Evolutionary conservation across 179 eudicot genomes (phyloP).

Genomic region (Silene vulgaris): DNA sequence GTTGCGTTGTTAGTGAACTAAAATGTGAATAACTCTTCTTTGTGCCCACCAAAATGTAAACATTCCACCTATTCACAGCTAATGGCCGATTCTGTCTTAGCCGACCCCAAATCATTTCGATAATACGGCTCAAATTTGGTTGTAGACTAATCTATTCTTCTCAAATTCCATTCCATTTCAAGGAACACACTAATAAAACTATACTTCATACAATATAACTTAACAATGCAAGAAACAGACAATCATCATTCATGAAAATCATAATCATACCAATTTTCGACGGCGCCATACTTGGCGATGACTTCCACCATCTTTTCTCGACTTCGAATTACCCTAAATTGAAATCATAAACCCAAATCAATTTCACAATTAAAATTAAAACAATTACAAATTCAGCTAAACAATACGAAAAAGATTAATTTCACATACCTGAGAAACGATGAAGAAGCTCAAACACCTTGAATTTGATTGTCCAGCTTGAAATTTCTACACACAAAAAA

Average conservation of each 20-base stretch:
- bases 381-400: not conserved
- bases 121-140: no score
- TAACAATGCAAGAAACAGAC: not conserved
- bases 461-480: constrained; percentile 23
- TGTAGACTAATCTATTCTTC: no score
- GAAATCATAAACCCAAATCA: constrained; percentile 12
- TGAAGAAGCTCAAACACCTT: constrained; percentile 24
- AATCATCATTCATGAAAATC: constrained; percentile 2
- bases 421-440: constrained; percentile 37
- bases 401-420: not conserved
- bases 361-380: not conserved
- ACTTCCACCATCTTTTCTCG: constrained; percentile 33
- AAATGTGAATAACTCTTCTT: no score
- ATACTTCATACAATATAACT: no score
- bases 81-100: no score
- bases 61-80: no score
- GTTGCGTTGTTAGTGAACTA: no score
- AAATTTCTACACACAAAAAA: constrained; percentile 30
- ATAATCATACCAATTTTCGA: constrained; percentile 61
- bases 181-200: no score
- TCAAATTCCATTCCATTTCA: no score
- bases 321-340: constrained; percentile 27
- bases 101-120: no score
- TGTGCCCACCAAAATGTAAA: no score
- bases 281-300: constrained; percentile 74